These are phyloP conservation scores for Austroboletus novae-zelandiae DNA, from an alignment of 1,284 basidiomycete genomes.

Conservation along the genomic window DNA sequence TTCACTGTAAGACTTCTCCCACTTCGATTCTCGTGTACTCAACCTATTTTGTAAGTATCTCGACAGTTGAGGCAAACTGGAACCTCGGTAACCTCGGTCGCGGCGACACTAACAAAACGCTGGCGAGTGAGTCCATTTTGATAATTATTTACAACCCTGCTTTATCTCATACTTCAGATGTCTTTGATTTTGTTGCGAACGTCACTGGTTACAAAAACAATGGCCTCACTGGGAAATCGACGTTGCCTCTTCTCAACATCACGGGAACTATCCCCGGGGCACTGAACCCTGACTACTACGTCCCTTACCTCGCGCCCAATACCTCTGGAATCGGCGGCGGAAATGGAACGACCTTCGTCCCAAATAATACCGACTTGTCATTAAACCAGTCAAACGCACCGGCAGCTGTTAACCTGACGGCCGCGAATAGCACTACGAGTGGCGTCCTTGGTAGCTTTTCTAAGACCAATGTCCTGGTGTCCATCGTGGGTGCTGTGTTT, in stretches of 20 bases:
- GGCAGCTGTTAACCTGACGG: constrained; percentile 44
- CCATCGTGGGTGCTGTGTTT: constrained; percentile 13
- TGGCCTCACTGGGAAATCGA: constrained; percentile 16
- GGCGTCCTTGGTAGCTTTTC: constrained; percentile 10
- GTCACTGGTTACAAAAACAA: constrained; percentile 37
- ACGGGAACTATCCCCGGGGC: constrained; percentile 30
- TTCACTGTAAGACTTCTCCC: constrained; percentile 34
- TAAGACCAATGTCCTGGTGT: constrained; percentile 4
- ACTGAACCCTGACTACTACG: constrained; percentile 35
- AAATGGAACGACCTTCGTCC: constrained; percentile 38
- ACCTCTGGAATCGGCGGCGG: constrained; percentile 37
- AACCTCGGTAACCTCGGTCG: constrained; percentile 56
- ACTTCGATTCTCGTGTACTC: neutral
- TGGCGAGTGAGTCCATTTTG: constrained; percentile 19
- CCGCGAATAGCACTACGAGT: constrained; percentile 3
- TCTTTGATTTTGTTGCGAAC: constrained; percentile 44
- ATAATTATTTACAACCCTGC: neutral
- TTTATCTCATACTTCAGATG: constrained; percentile 35
- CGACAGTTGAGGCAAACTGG: constrained; percentile 68
- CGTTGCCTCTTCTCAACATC: constrained; percentile 33
- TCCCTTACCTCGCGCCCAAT: constrained; percentile 45
- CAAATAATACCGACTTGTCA: constrained; percentile 31
- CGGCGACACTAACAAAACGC: constrained; percentile 46
- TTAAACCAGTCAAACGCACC: constrained; percentile 34
- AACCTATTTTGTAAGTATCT: constrained; percentile 32